Evolutionary conservation across 2,329 filamentous ascomycete species (phyloP), one percentile per base, ranked within the genome.

Genomic region (Fonsecaea pugnacius): DNA sequence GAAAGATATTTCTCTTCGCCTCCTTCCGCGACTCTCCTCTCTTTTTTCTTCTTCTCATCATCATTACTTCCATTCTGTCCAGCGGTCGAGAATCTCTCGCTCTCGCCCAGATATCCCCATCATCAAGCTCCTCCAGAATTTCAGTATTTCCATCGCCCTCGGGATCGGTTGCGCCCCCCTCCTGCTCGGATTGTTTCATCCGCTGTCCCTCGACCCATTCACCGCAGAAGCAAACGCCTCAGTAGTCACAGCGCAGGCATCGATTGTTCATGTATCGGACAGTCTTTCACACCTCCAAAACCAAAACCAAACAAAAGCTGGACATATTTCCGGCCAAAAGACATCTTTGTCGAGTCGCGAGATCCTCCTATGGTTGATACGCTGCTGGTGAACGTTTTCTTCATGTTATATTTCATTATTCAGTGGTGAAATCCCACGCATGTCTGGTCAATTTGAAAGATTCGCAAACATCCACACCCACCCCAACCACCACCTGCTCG

Each of bases 221-320:
- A 40, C 12, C 32, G 14, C 16, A 72, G 43, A 62, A 55, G 46
- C 62, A 65, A 59, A 52, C 57, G 43, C 57, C 33, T 51, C 57
- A 59, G 21, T 30, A 58, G 54, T 64, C 66, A 63, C 43, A 65
- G 54, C 64, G 66, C 67, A 69, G 54, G 43, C 64, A 66, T 62
- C 75, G 78, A 82, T 83, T 90, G 92, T 96, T 91, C 96, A 96
- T 96, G 92, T 96, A 96, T 96, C 92, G 92, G 91, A 90, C 91
- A 91, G 90, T 90, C 88, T 87, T 87, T 87, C 87, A 91, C 90
- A 88, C 92, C 89, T 92, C 91, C 88, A 91, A 89, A 91, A 89
- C 94, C 89, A 88, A 89, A 84, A 89, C 89, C 87, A 91, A 91
- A 85, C 88, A 91, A 85, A 91, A 92, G 91, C 91, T 96, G 91